Evolutionary conservation across 495 filamentous ascomycete genomes (phyloP), one percentile per base, ranked within the genome.

Genomic region (Aspergillus ellipticus): DNA sequence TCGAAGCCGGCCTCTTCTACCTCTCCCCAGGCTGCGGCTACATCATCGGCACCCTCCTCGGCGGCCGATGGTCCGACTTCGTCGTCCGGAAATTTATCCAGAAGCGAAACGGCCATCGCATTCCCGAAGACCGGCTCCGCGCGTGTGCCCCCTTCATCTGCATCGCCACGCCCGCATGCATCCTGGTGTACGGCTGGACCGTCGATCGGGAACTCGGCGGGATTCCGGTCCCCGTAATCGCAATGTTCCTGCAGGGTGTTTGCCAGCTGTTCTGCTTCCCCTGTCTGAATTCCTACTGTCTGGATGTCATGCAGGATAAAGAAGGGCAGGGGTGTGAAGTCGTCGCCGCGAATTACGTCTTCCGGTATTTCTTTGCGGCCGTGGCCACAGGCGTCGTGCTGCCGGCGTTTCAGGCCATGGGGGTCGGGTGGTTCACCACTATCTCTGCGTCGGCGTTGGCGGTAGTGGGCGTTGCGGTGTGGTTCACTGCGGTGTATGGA

Each of bases 231-330:
- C 85, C 85, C 2, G 85, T 89, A 0, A 73, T 90, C 10, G 78
- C 80, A 46, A 85, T 90, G 76, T 90, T 89, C 60, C 35, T 86
- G 2, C 85, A 89, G 63, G 88, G 86, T 11, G 77, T 89, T 2
- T 83, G 82, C 0, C 85, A 89, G 67, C 72, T 89, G 5, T 87
- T 89, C 67, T 87, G 81, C 68, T 89, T 89, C 64, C 86, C 86
- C 10, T 79, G 76, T 51, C 64, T 90, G 22, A 90, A 90, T 65
- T 89, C 87, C 0, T 89, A 89, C 66, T 89, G 85, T 60, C 70
- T 89, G 6, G 87, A 91, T 61, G 86, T 89, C 10, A 88, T 89
- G 86, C 84, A 83, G 52, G 66, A 69, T 28, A 3, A 28, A 1
- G 67, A 37, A 8, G 42, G 52, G 11, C n/a, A 79, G 20, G 81